Evolutionary conservation across 2,329 filamentous ascomycete genomes (phyloP).

Genomic region (Paraphaeosphaeria minitans): DNA sequence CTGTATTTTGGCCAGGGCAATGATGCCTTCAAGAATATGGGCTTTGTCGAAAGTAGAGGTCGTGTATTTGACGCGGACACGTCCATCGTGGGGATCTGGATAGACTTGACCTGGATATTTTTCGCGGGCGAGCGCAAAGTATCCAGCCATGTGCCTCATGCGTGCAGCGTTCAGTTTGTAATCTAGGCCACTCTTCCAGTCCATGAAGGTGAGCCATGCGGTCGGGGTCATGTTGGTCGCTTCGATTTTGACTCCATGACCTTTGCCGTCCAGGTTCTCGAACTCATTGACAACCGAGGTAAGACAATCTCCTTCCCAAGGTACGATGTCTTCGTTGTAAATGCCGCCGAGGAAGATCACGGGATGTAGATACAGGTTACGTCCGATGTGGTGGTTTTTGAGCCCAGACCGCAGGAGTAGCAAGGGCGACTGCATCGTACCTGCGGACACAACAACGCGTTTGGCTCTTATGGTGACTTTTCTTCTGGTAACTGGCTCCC

Average conservation of each 20-base stretch:
- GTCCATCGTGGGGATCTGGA: conserved; percentile 69
- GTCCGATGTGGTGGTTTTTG: conserved; percentile 80
- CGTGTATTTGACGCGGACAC: conserved; percentile 71
- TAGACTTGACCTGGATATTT: conserved; percentile 76
- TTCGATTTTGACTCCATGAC: conserved; percentile 85
- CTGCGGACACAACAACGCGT: conserved; percentile 78
- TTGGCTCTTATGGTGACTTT: conserved; percentile 76
- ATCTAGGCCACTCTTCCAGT: conserved; percentile 71
- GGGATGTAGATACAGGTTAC: conserved; percentile 82
- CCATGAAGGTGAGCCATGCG: conserved; percentile 64
- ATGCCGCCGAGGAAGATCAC: conserved; percentile 61
- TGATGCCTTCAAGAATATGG: conserved; percentile 71
- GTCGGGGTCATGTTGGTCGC: conserved; percentile 75
- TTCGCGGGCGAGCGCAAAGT: conserved; percentile 77
- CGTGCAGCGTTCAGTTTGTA: conserved; percentile 74
- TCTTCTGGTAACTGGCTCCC: conserved; percentile 58
- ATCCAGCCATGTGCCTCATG: conserved; percentile 70
- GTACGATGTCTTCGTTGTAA: conserved; percentile 71
- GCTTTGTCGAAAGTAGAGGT: conserved; percentile 73
- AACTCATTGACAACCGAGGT: conserved; percentile 78
- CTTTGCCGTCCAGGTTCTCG: conserved; percentile 78
- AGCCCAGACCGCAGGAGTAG: conserved; percentile 79
- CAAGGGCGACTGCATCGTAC: conserved; percentile 76
- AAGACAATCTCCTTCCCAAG: conserved; percentile 73
- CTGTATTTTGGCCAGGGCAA: conserved; percentile 75